Base-by-base conservation (phyloP, 73 alveolate genomes). In the Uronychia binucleata region DNA sequence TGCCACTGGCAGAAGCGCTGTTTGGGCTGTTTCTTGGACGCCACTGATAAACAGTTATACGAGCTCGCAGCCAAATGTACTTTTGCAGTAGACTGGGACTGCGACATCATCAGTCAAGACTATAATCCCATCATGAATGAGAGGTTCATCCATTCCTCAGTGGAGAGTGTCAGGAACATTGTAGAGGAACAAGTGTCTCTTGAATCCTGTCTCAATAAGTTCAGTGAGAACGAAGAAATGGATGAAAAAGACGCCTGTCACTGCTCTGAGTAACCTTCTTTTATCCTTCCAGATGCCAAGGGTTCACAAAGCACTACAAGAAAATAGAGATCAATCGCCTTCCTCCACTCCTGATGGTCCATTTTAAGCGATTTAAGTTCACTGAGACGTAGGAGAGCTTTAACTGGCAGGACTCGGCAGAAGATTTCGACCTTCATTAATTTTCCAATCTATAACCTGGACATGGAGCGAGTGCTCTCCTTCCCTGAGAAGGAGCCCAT, bases 281-380 rank as follows among this genome's bases (percentile, higher is more conserved):
- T 85, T 81, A 86, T 80, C 77, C 91, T 82, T 60, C 96, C n/a
- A n/a, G n/a, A n/a, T n/a, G n/a, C n/a, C n/a, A n/a, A n/a, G n/a
- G n/a, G n/a, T n/a, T n/a, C n/a, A n/a, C n/a, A n/a, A n/a, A n/a
- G n/a, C n/a, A n/a, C n/a, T n/a, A n/a, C n/a, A 97, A 97, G 90
- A 77, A 93, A 80, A 87, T 96, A 81, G 93, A 96, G 75, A 85
- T 97, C 46, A 96, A 84, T 91, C 91, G 77, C 57, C 93, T 95
- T 26, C 99, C 99, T 67, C 84, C 92, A 79, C 75, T 96, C 74
- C 90, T 97, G 34, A 94, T 97, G 1, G 77, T 97, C 30, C 95
- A 96, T 79, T 88, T 97, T 26, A 96, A 95, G 86, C 77, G 99
- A 82, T 97, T 97, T 82, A 34, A 88, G 59, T 88, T 95, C 26